A percentile compares a stretch with the other conserved stretches of the same genome.
Conservation (phyloP, 495 filamentous ascomycete species). For the Durotheca rogersii region DNA sequence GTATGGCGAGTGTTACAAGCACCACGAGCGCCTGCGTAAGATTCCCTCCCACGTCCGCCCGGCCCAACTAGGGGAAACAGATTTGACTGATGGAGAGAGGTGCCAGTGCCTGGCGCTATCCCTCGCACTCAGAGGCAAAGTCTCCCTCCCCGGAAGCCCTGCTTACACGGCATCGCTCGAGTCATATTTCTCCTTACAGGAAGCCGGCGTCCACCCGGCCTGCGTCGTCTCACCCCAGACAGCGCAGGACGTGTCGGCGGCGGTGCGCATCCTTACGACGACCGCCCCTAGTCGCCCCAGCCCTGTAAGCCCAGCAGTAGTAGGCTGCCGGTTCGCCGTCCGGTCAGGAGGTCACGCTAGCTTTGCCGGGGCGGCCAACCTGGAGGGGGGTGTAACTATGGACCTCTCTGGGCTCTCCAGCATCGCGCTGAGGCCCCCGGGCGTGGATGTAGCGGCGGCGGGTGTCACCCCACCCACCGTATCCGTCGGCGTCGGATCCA, state of each 20-base stretch:
- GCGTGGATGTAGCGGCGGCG: too few species aligned
- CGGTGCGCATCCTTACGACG: slow-evolving; percentile 21
- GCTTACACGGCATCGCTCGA: slow-evolving; percentile 12
- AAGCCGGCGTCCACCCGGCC: slow-evolving; percentile 9
- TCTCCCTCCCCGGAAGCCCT: slow-evolving; percentile 3
- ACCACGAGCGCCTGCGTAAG: not conserved
- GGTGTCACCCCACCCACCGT: slow-evolving; percentile 1
- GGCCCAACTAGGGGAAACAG: not conserved
- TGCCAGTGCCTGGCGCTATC: not conserved
- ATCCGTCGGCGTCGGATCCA: slow-evolving; percentile 42
- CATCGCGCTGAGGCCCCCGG: not conserved
- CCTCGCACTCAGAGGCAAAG: not conserved
- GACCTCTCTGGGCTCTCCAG: slow-evolving; percentile 32
- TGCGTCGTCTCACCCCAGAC: slow-evolving; percentile 11
- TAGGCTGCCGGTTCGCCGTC: slow-evolving; percentile 49
- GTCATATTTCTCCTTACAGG: slow-evolving; percentile 21
- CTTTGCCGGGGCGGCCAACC: slow-evolving; percentile 44
- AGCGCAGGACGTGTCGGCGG: slow-evolving; percentile 22
- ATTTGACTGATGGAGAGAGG: not conserved
- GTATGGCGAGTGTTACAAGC: not conserved
- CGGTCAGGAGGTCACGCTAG: slow-evolving; percentile 54
- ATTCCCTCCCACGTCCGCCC: too few species aligned
- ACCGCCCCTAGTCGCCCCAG: not conserved
- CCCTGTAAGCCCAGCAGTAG: not conserved
- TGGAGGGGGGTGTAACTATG: slow-evolving; percentile 42